Percentiles rank a stretch among this genome's conserved stretches.
Conservation (phyloP, 352 stramenopile species). For the Elongisporangium senticosum region DNA sequence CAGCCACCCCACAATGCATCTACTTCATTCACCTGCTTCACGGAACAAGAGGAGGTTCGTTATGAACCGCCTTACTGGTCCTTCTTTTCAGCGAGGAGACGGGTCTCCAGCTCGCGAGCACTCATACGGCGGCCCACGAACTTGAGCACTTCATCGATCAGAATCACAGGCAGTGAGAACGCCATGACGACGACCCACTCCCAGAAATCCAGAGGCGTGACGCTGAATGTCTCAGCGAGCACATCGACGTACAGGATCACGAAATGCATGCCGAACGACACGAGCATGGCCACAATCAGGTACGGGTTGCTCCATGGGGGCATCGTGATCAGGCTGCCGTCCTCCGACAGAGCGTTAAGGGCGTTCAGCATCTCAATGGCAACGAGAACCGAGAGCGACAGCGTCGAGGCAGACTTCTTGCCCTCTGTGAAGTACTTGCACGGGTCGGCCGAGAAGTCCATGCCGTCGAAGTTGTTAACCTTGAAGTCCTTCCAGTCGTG, state of each 20-base stretch:
- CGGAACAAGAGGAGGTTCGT: background rate
- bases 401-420: slow-evolving; percentile 89
- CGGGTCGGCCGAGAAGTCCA: slow-evolving; percentile 86
- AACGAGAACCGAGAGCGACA: slow-evolving; percentile 92
- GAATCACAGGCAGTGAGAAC: slow-evolving; percentile 91
- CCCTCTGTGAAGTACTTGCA: slow-evolving; percentile 92
- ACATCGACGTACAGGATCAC: slow-evolving; percentile 93
- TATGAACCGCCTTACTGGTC: slow-evolving; percentile 25
- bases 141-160: slow-evolving; percentile 95
- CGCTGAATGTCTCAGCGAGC: slow-evolving; percentile 91
- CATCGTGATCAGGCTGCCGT: slow-evolving; percentile 89
- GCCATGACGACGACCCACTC: slow-evolving; percentile 91
- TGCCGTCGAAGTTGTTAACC: slow-evolving; percentile 88
- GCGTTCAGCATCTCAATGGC: slow-evolving; percentile 96
- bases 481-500: slow-evolving; percentile 89
- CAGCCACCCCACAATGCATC: background rate
- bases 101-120: slow-evolving; percentile 60
- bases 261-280: slow-evolving; percentile 93
- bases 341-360: slow-evolving; percentile 91
- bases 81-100: slow-evolving; percentile 49
- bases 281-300: slow-evolving; percentile 89
- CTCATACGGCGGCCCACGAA: slow-evolving; percentile 83
- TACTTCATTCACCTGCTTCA: background rate
- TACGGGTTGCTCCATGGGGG: slow-evolving; percentile 93
- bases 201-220: slow-evolving; percentile 88